Evolutionary conservation across 179 eudicot species (phyloP), one percentile per base, ranked within the genome.

Genomic region (Corrigiola litoralis): DNA sequence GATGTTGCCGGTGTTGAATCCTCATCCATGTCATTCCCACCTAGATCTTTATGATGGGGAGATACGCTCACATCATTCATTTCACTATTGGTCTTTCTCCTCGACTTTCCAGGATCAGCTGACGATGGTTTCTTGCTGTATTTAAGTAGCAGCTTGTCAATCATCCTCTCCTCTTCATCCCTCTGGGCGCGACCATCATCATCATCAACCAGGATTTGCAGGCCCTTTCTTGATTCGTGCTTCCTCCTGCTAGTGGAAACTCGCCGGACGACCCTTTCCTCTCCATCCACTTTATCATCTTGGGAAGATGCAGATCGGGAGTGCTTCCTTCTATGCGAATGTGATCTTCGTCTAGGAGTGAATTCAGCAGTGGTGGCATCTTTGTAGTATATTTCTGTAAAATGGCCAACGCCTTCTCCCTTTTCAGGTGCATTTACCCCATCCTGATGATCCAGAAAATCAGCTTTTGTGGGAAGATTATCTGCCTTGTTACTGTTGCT

Each of bases 71-170:
- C 46, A 58, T 61, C 72, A 21, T 55, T 13, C 4, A 38, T 37
- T 45, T 57, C 72, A 45, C 67, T 48, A 36, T 61, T 81, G 18
- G 74, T 44, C 66, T 80, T 84, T 69, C 67, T 78, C 74, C 73
- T 89, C 16, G 71, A 37, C 56, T 71, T 84, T 60, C 68, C 79
- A 17, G 76, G 72, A 9, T 81, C 92, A 64, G 59, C 71, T 14
- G 62, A 68, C n/a, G 89, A 69, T 28, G 95, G 85, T 70, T 90
- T 87, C 72, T 79, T 80, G 74, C 94, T 77, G 74, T 94, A 94
- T 71, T 86, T 95, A 36, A 90, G 72, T 73, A 94, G 63, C 23
- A 90, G 80, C 38, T 86, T 81, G 76, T 94, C 99, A 16, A 94
- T 84, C 74, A 75, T 75, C 61, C 29, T 83, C 75, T 94, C 99